Percentiles rank a stretch among this genome's conserved stretches.
Conservation (phyloP, 106 monocot species). For the Dendrobium chrysotoxum region DNA sequence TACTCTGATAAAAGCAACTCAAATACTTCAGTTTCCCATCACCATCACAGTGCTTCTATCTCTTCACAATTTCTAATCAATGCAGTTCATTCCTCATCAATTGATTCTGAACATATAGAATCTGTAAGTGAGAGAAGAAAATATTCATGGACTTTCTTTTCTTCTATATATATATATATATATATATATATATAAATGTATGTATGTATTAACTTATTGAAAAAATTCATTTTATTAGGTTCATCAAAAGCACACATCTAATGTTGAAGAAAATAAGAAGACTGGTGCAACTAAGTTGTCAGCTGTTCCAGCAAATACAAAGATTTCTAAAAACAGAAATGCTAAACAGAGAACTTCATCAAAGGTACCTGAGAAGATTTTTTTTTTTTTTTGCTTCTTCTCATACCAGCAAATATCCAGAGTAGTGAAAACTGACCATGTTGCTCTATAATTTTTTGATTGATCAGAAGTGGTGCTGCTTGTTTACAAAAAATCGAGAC, state of each 20-base stretch:
- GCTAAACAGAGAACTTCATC: neutral
- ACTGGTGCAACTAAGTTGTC: slow-evolving; percentile 7
- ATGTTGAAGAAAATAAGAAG: slow-evolving; percentile 23
- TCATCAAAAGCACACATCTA: neutral
- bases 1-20: too few relatives aligned
- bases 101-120: too few relatives aligned
- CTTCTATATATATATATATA: too few relatives aligned
- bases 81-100: too few relatives aligned
- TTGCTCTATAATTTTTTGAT: neutral
- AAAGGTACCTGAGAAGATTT: neutral
- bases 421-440: neutral
- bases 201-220: too few relatives aligned
- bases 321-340: neutral
- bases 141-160: too few relatives aligned
- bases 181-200: too few relatives aligned
- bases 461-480: neutral
- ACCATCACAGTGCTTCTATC: too few relatives aligned
- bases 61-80: too few relatives aligned
- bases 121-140: too few relatives aligned
- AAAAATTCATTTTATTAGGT: too few relatives aligned
- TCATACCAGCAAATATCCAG: neutral
- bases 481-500: neutral
- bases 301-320: slow-evolving; percentile 2
- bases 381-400: neutral
- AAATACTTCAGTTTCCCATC: too few relatives aligned